Conservation (phyloP, 257 asterid genomes). For the Anisodus acutangulus region DNA sequence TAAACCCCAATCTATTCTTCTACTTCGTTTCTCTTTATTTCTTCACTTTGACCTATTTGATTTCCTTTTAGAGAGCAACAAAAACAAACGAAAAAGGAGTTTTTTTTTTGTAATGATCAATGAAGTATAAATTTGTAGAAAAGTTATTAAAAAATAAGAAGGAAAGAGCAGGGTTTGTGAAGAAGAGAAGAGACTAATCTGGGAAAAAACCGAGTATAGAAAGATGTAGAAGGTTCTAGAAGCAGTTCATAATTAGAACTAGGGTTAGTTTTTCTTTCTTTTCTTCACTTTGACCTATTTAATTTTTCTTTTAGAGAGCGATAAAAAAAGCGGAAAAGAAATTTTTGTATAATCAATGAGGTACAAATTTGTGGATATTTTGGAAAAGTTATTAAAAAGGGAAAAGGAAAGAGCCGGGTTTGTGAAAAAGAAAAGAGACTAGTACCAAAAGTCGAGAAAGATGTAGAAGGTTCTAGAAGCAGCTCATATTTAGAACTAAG, state of each 20-base stretch:
- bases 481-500: background rate
- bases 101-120: background rate
- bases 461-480: background rate
- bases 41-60: conserved; percentile 27
- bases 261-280: too few relatives aligned
- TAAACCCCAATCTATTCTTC: conserved; percentile 46
- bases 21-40: conserved; percentile 37
- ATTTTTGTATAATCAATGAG: too few relatives aligned
- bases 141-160: background rate
- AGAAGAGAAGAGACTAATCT: background rate
- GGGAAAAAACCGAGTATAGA: conserved; percentile 14
- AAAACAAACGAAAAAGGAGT: background rate
- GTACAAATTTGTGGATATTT: too few relatives aligned
- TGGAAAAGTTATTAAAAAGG: too few relatives aligned
- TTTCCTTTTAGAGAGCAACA: too few relatives aligned
- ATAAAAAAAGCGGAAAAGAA: too few relatives aligned
- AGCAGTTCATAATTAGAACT: background rate
- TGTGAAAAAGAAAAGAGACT: too few relatives aligned
- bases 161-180: background rate
- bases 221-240: conserved; percentile 33
- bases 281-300: too few relatives aligned
- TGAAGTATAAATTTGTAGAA: background rate
- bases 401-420: too few relatives aligned
- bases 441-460: background rate
- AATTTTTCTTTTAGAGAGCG: too few relatives aligned